Base-by-base conservation (phyloP, 768 basidiomycete genomes). In the Galerina sulciceps region DNA sequence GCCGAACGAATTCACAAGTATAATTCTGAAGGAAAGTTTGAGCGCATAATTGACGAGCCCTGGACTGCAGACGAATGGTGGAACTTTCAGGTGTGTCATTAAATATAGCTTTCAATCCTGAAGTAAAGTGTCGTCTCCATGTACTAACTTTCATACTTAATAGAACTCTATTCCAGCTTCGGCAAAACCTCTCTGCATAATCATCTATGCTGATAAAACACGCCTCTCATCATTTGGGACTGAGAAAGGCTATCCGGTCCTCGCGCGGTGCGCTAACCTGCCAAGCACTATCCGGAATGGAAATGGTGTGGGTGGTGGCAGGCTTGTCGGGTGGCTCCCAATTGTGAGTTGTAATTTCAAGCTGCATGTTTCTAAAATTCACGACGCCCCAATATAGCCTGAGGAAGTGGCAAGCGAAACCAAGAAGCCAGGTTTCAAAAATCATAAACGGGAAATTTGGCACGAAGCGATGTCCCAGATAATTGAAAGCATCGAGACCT, bases 121-220 rank as follows among this genome's bases (percentile, higher is more conserved):
- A n/a, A n/a, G n/a, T n/a, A n/a, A n/a, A n/a, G n/a, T n/a, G n/a
- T n/a, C n/a, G n/a, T n/a, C n/a, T n/a, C n/a, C n/a, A n/a, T n/a
- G n/a, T n/a, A n/a, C n/a, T n/a, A n/a, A n/a, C n/a, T n/a, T n/a
- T n/a, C n/a, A 26, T 26, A 26, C 26, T 26, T 26, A 26, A 26
- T 26, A 26, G 26, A 26, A 26, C 6, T 26, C 26, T 6, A 26
- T 26, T 6, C 6, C 26, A 6, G 26, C 26, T 26, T 26, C 26
- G 45, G 69, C 58, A n/a, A 71, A 71, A 36, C 69, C 71, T 0
- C 59, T 76, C 10, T 59, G 60, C 5, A 69, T 75, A 23, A 73
- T 77, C 20, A 36, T 80, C 0, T 80, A 79, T 68, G 74, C 78
- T 1, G 75, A 80, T 62, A 79, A 79, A 48, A 70, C 73, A 0